A percentile compares a stretch with the other conserved stretches of the same genome.
Conservation (phyloP, 1,139 yeast species). For the Magnusiomyces fungicola region DNA sequence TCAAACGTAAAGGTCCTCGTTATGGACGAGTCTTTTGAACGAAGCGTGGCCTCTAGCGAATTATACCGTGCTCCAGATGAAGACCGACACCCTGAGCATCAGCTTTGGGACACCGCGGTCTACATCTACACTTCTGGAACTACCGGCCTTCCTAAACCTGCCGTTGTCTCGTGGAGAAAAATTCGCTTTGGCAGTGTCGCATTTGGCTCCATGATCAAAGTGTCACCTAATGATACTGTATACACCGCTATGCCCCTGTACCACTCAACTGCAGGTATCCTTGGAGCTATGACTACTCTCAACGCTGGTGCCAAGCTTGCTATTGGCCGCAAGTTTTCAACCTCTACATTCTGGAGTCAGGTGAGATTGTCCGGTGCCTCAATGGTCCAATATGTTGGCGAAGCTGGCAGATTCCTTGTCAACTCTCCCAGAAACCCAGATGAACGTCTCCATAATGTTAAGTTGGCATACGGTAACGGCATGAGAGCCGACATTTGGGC, state of each 20-base stretch:
- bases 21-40: slow-evolving; percentile 43
- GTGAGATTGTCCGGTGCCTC: slow-evolving; percentile 65
- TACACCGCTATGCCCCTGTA: slow-evolving; percentile 94
- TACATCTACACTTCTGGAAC: slow-evolving; percentile 92
- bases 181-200: slow-evolving; percentile 58
- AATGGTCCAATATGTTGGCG: slow-evolving; percentile 91
- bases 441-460: slow-evolving; percentile 58
- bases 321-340: slow-evolving; percentile 74
- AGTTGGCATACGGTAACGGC: slow-evolving; percentile 87
- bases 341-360: slow-evolving; percentile 87
- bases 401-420: slow-evolving; percentile 80
- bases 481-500: slow-evolving; percentile 88
- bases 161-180: slow-evolving; percentile 89
- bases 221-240: slow-evolving; percentile 49
- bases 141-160: slow-evolving; percentile 92
- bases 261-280: slow-evolving; percentile 87
- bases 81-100: slow-evolving; percentile 25
- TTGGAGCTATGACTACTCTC: slow-evolving; percentile 73
- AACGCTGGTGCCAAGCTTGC: slow-evolving; percentile 64
- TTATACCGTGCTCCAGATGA: slow-evolving; percentile 38
- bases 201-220: slow-evolving; percentile 64
- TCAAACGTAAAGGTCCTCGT: slow-evolving; percentile 41
- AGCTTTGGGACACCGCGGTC: slow-evolving; percentile 46
- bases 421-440: slow-evolving; percentile 61
- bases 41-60: slow-evolving; percentile 36